phyloP scores from a whole-genome alignment of 495 filamentous ascomycete species.

The Trichoderma parareesei region DNA sequence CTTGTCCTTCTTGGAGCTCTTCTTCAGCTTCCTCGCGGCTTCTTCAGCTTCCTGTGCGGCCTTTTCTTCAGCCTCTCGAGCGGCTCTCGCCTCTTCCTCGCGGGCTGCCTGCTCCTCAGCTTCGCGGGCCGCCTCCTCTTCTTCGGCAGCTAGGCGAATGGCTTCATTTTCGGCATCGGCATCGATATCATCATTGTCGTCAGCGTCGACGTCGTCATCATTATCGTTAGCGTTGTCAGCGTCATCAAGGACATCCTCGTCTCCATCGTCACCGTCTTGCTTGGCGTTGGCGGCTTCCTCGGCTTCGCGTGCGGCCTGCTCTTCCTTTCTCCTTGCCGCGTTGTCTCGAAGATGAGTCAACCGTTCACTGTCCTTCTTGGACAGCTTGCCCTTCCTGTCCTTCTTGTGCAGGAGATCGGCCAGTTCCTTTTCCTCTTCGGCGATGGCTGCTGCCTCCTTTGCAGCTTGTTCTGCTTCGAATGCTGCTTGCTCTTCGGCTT shows the following conservation, averaged over 20 bases:
- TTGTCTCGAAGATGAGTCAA: conserved; percentile 31
- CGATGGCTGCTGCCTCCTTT: conserved; percentile 6
- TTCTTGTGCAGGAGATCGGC: conserved; percentile 8
- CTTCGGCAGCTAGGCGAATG: conserved; percentile 8
- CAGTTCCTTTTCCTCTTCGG: neutral
- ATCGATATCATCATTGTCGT: neutral
- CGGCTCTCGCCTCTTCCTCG: conserved; percentile 17
- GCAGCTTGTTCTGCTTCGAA: conserved; percentile 15
- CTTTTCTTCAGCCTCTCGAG: conserved; percentile 12
- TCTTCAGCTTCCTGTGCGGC: conserved; percentile 22
- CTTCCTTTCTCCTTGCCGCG: conserved; percentile 22
- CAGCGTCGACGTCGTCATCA: neutral
- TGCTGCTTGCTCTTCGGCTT: conserved; percentile 30
- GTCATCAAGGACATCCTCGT: conserved; percentile 8
- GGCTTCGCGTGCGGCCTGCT: conserved; percentile 16
- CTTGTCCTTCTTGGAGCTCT: conserved; percentile 23
- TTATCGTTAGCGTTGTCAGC: neutral
- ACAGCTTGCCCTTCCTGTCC: conserved; percentile 19
- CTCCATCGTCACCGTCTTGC: conserved; percentile 18
- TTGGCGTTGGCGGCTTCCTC: conserved; percentile 17
- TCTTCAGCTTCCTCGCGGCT: conserved; percentile 34
- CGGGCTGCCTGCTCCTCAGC: conserved; percentile 15
- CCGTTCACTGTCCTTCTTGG: conserved; percentile 28
- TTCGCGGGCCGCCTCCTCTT: neutral
- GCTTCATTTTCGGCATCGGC: neutral